Evolutionary conservation across 2,329 filamentous ascomycete species (phyloP).

Genomic region (Arthroderma sp.): DNA sequence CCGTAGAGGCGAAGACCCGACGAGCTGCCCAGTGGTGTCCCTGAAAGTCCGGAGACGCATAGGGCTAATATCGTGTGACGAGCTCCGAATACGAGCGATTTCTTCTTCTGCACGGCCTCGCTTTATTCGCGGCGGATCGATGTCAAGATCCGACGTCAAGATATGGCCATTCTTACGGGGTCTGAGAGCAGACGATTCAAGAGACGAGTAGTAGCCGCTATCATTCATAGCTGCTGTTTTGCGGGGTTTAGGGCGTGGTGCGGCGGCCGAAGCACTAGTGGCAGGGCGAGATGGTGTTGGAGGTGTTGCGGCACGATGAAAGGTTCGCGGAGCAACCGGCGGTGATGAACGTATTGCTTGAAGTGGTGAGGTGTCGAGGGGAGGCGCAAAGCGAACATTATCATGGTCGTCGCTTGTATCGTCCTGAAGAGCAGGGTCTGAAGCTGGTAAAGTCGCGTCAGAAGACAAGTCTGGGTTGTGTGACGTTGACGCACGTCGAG

Average conservation of each 20-base stretch:
- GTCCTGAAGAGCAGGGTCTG: slow-evolving; percentile 49
- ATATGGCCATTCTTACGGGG: slow-evolving; percentile 51
- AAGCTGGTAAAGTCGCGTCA: slow-evolving; percentile 63
- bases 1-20: slow-evolving; percentile 57
- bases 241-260: slow-evolving; percentile 54
- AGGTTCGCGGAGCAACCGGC: slow-evolving; percentile 51
- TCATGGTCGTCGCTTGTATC: slow-evolving; percentile 35
- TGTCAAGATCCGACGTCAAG: slow-evolving; percentile 59
- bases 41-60: slow-evolving; percentile 37
- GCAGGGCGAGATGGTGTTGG: slow-evolving; percentile 57
- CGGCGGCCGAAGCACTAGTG: slow-evolving; percentile 46
- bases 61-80: slow-evolving; percentile 76
- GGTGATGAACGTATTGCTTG: slow-evolving; percentile 75
- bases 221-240: slow-evolving; percentile 74
- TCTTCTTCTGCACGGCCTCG: slow-evolving; percentile 89
- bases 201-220: slow-evolving; percentile 91
- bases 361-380: slow-evolving; percentile 32
- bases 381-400: slow-evolving; percentile 15
- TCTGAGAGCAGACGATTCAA: slow-evolving; percentile 79
- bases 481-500: slow-evolving; percentile 6
- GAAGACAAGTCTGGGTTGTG: slow-evolving; percentile 50
- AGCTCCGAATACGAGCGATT: slow-evolving; percentile 82
- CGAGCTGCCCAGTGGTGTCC: slow-evolving; percentile 17
- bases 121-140: slow-evolving; percentile 67
- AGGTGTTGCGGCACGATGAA: slow-evolving; percentile 51